These are phyloP conservation scores for Claviceps monticola DNA, from an alignment of 2,329 filamentous ascomycete genomes.

Conservation along the genomic window DNA sequence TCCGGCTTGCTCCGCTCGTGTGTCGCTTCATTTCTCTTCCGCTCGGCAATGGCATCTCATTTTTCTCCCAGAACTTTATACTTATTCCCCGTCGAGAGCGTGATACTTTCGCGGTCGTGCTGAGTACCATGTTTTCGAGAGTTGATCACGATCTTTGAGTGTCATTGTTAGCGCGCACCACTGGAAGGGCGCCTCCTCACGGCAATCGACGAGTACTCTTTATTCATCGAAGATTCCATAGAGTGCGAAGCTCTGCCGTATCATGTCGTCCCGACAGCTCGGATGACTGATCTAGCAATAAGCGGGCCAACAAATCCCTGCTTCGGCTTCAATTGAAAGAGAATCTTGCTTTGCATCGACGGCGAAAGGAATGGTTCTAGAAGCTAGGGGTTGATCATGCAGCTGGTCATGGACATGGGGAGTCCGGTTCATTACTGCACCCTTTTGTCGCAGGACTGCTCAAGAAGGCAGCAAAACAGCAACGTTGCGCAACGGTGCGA, in stretches of 20 bases:
- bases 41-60: not conserved
- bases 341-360: not conserved
- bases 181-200: not conserved
- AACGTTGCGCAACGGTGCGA: not conserved
- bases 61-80: not conserved
- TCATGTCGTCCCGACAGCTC: conserved; percentile 5
- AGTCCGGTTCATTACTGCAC: not conserved
- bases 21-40: conserved; percentile 1
- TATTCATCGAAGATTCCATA: not conserved
- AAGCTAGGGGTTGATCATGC: not conserved
- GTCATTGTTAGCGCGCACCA: not conserved
- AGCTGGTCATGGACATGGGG: not conserved
- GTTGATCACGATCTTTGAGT: not conserved
- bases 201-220: not conserved
- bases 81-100: not conserved
- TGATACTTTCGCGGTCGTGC: not conserved
- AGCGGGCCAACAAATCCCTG: conserved; percentile 5
- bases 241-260: not conserved
- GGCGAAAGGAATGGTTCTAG: not conserved
- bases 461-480: not conserved
- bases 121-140: not conserved
- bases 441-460: not conserved
- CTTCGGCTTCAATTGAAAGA: not conserved
- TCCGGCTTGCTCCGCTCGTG: conserved; percentile 1
- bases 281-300: conserved; percentile 4